Conservation (phyloP, 768 basidiomycete species). For the Dioszegia crocea region DNA sequence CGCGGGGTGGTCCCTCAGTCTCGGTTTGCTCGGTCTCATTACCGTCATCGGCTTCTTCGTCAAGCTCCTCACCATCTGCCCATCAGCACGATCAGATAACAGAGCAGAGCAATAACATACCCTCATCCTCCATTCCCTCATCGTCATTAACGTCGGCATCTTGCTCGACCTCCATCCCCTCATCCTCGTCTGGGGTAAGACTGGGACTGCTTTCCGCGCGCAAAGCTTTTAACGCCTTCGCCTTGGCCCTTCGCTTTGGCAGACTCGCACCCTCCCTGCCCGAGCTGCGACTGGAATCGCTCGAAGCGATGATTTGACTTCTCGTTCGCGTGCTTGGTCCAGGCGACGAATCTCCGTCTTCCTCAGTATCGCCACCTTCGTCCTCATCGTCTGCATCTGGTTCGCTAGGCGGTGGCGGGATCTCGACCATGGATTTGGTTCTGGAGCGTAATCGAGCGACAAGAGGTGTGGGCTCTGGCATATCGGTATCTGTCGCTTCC, state of each 20-base stretch:
- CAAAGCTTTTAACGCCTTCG: not conserved
- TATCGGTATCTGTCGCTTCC: conserved; percentile 6
- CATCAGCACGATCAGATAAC: not conserved
- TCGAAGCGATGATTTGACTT: not conserved
- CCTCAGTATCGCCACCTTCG: conserved; percentile 6
- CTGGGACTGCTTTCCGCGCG: not conserved
- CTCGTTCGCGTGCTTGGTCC: not conserved
- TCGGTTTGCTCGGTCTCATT: not conserved
- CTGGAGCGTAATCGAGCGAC: conserved; percentile 16
- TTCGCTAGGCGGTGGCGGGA: conserved; percentile 2
- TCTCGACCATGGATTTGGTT: conserved; percentile 1
- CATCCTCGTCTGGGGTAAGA: conserved; percentile 27
- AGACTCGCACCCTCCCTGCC: not conserved
- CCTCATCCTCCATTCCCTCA: conserved; percentile 15
- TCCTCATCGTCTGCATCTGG: conserved; percentile 6
- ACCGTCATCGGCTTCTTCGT: not conserved
- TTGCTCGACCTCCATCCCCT: conserved; percentile 20
- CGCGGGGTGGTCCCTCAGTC: conserved; percentile 6
- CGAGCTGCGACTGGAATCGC: not conserved
- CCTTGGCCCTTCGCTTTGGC: not conserved
- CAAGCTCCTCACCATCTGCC: not conserved
- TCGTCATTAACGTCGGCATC: conserved; percentile 30
- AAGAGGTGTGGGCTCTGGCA: conserved; percentile 11
- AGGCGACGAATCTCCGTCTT: not conserved
- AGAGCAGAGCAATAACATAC: not conserved